Percentiles rank a stretch among this genome's conserved stretches.
phyloP scores from a whole-genome alignment of 352 stramenopile genomes.

The Globisporangium middletonii region DNA sequence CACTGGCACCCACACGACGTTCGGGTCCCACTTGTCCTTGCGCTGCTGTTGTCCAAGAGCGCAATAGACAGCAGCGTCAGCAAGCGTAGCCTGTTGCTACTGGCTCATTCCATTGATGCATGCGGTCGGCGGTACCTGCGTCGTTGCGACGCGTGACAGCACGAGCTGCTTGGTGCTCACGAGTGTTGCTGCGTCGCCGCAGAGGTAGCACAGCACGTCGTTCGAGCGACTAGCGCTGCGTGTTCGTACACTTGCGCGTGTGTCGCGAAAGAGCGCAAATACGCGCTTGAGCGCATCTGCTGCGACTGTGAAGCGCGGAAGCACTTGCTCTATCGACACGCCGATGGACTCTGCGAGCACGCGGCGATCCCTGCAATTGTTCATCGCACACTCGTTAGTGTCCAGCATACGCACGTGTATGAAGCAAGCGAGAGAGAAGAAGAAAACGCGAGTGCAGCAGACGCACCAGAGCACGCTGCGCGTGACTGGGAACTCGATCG shows the following conservation, averaged over 20 bases:
- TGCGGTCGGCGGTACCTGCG: constrained; percentile 15
- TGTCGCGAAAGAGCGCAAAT: constrained; percentile 21
- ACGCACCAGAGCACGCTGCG: constrained; percentile 60
- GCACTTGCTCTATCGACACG: constrained; percentile 34
- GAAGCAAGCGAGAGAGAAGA: background rate
- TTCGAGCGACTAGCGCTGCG: background rate
- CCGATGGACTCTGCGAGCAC: constrained; percentile 31
- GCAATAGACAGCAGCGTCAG: constrained; percentile 1
- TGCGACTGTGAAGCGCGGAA: constrained; percentile 42
- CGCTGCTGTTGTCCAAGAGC: constrained; percentile 3
- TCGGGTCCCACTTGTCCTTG: constrained; percentile 13
- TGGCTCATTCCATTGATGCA: too few species aligned
- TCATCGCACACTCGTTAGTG: background rate
- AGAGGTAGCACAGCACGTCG: constrained; percentile 36
- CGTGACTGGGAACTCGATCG: constrained; percentile 64
- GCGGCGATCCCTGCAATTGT: constrained; percentile 45
- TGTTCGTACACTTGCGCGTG: background rate
- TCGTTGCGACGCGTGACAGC: constrained; percentile 18
- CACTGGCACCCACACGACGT: constrained; percentile 29
- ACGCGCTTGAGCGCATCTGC: constrained; percentile 44
- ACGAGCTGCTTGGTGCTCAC: constrained; percentile 6
- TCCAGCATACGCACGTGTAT: background rate
- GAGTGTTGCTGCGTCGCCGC: constrained; percentile 16
- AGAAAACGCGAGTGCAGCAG: background rate
- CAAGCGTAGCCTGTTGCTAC: background rate